Evolutionary conservation across 805 yeast species (phyloP).

Genomic region (Suhomyces canberraensis): DNA sequence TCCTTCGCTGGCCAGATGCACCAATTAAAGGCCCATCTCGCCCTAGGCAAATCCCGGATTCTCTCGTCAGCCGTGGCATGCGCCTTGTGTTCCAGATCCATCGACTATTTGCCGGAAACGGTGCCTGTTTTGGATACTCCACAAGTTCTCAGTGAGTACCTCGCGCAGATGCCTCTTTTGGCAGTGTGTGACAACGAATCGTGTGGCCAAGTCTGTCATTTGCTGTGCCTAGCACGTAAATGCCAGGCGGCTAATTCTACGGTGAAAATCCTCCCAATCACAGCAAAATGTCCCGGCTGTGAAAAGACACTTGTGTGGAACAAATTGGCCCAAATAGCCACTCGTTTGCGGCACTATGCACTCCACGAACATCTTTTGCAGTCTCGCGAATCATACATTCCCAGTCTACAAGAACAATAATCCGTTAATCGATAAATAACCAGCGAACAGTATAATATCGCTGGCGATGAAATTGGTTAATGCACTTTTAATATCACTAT

Average conservation of each 20-base stretch:
- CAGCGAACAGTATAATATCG: no score
- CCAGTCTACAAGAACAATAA: no score
- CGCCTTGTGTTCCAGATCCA: conserved; percentile 20
- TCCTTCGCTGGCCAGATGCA: no score
- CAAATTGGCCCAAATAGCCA: conserved; percentile 17
- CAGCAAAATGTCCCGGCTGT: conserved; percentile 17
- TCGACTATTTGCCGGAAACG: conserved; percentile 33
- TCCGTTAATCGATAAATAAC: no score
- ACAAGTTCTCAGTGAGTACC: conserved; percentile 3
- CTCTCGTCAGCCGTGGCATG: neutral
- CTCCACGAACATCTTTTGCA: conserved; percentile 11
- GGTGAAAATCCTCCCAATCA: conserved; percentile 2
- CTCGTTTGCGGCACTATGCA: conserved; percentile 17
- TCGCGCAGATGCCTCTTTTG: conserved; percentile 25
- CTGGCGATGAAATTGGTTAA: no score
- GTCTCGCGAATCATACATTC: no score
- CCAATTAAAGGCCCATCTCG: no score
- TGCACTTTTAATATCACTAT: no score
- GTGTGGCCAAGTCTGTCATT: conserved; percentile 37
- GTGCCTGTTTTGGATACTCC: conserved; percentile 4
- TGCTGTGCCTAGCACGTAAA: conserved; percentile 34
- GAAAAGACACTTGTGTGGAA: conserved; percentile 15
- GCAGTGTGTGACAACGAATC: conserved; percentile 27
- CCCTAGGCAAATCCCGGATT: neutral
- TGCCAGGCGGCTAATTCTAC: neutral